phyloP scores from a whole-genome alignment of 2,329 filamentous ascomycete genomes.

The Arthrobotrys iridis region DNA sequence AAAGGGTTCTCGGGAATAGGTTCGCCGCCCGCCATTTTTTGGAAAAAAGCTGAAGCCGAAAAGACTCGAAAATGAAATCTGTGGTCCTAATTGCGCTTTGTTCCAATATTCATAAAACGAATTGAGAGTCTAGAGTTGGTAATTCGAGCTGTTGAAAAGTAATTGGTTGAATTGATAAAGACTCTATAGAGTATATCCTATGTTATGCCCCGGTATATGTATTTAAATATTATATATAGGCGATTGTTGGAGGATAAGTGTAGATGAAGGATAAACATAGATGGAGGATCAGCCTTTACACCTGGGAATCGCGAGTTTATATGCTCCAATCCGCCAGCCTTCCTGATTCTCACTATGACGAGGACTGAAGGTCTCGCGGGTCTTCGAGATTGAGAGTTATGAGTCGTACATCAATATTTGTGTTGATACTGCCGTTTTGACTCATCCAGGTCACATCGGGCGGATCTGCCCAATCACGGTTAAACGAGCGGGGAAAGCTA shows the following conservation, averaged over 20 bases:
- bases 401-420: constrained; percentile 42
- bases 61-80: constrained; percentile 4
- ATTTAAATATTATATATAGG: constrained; percentile 27
- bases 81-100: neutral
- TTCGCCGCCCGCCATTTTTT: constrained; percentile 43
- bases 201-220: neutral
- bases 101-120: neutral
- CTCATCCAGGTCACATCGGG: constrained; percentile 41
- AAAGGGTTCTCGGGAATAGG: constrained; percentile 50
- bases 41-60: constrained; percentile 3
- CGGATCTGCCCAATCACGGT: constrained; percentile 28
- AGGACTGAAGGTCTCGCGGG: neutral
- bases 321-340: constrained; percentile 21
- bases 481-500: constrained; percentile 24
- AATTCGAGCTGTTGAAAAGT: no score
- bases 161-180: constrained; percentile 10
- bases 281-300: constrained; percentile 22
- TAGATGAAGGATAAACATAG: neutral
- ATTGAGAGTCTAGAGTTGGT: neutral
- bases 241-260: neutral
- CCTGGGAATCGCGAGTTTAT: constrained; percentile 20
- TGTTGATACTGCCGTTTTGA: constrained; percentile 44
- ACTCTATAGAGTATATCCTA: neutral
- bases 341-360: neutral
- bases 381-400: constrained; percentile 16